Evolutionary conservation across 805 yeast species (phyloP).

Genomic region (Ogataea philodendri): DNA sequence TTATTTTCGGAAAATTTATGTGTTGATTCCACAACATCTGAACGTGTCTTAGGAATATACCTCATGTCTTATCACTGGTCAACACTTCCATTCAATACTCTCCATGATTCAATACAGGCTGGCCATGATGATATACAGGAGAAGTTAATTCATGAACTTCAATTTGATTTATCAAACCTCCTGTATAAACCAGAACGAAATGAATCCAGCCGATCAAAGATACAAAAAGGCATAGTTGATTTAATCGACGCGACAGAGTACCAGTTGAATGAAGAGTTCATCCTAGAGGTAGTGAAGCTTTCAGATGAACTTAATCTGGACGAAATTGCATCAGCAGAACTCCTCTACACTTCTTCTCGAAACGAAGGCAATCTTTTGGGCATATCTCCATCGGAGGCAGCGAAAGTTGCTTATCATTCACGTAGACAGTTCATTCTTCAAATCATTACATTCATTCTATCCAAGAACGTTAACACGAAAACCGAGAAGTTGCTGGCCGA

Average conservation of each 20-base stretch:
- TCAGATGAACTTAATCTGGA: conserved; percentile 72
- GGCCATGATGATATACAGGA: conserved; percentile 21
- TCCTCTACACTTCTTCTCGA: conserved; percentile 49
- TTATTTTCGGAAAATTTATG: conserved; percentile 10
- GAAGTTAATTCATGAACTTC: conserved; percentile 29
- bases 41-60: conserved; percentile 1
- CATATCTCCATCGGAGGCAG: conserved; percentile 52
- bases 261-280: conserved; percentile 63
- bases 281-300: conserved; percentile 53
- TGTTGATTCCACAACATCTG: background rate
- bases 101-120: conserved; percentile 46
- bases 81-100: conserved; percentile 39
- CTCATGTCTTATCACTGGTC: conserved; percentile 36
- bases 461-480: conserved; percentile 20
- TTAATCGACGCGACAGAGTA: conserved; percentile 58
- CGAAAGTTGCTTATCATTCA: conserved; percentile 63
- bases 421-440: conserved; percentile 75
- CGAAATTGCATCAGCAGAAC: conserved; percentile 71
- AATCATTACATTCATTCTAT: conserved; percentile 45
- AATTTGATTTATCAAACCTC: conserved; percentile 45
- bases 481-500: conserved; percentile 4
- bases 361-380: conserved; percentile 41
- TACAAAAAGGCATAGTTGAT: conserved; percentile 47
- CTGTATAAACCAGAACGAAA: conserved; percentile 44
- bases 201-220: conserved; percentile 43